Percentiles rank a stretch among this genome's conserved stretches.
Conservation (phyloP, 768 basidiomycete species). For the Lentinula aciculospora region DNA sequence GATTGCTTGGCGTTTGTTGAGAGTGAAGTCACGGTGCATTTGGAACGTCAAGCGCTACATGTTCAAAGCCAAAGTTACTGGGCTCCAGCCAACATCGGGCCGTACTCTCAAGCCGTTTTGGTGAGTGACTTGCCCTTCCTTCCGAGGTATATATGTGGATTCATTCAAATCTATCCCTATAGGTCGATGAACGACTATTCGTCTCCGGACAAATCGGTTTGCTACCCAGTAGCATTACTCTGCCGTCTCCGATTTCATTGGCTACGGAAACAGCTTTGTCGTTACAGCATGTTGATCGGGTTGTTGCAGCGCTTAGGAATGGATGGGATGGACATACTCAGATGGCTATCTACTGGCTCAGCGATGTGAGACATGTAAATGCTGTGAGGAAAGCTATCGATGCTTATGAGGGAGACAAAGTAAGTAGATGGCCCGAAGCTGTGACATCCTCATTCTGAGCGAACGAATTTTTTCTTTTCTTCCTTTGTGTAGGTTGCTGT, state of each 20-base stretch:
- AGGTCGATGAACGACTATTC: slow-evolving; percentile 77
- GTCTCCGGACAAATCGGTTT: slow-evolving; percentile 96
- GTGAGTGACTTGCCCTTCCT: slow-evolving; percentile 35
- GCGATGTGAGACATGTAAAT: slow-evolving; percentile 28
- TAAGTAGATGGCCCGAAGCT: neutral
- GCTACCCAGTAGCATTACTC: slow-evolving; percentile 62
- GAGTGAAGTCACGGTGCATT: slow-evolving; percentile 11
- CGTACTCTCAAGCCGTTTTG: slow-evolving; percentile 90
- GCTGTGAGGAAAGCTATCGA: slow-evolving; percentile 35
- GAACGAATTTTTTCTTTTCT: neutral
- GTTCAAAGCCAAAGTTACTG: slow-evolving; percentile 97
- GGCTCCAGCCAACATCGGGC: slow-evolving; percentile 99
- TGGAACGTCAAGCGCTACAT: slow-evolving; percentile 72
- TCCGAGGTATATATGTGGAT: neutral
- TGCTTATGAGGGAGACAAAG: slow-evolving; percentile 16
- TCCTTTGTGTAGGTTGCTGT: slow-evolving; percentile 22
- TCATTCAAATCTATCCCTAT: neutral
- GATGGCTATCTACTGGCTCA: slow-evolving; percentile 71
- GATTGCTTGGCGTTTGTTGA: slow-evolving; percentile 78
- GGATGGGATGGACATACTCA: slow-evolving; percentile 63
- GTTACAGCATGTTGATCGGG: slow-evolving; percentile 73
- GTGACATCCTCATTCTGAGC: neutral
- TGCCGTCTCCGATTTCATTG: slow-evolving; percentile 58
- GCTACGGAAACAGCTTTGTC: slow-evolving; percentile 65
- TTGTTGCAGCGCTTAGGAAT: slow-evolving; percentile 53